Base-by-base conservation (phyloP, 148 eudicot genomes). In the Vaccinium darrowii region DNA sequence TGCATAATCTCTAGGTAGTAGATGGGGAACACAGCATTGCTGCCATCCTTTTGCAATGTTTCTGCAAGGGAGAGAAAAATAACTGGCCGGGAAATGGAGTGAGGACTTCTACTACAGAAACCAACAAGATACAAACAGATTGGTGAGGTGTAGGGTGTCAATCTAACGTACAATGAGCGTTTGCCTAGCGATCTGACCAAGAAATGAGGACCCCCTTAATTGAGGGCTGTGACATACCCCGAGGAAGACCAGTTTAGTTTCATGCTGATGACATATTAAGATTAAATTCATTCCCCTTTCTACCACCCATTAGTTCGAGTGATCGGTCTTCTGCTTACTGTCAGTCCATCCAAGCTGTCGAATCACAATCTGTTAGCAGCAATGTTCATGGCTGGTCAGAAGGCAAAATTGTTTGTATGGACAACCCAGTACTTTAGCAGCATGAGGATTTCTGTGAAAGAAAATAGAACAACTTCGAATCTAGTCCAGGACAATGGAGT, bases 261-360 rank as follows among this genome's bases (percentile, higher is more conserved):
- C 2, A 1, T 3, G 71, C 23, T 14, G 84, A 86, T 8, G 88
- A 86, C 25, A 77, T 90, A 10, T 3, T 51, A 13, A 71, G 90
- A 77, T 39, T 87, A 0, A 86, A 62, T 18, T 90, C 92, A 43
- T 65, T 89, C 54, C 92, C 92, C 4, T 62, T 89, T 21, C 74
- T 74, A 11, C 67, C 85, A 86, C 80, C 57, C 10, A 74, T 53
- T 81, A 63, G 71, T 23, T 63, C 7, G 30, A 63, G 71, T 10
- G 8, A 63, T 4, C 0, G 36, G 5, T 67, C 6, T 23, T 63
- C 14, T 63, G 9, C 71, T 63, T 23, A 30, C 71, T 3, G 14
- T 63, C 13, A 87, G 92, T 93, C 49, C 98, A 95, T 84, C 98
- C 97, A 94, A 93, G 86, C 87, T 94, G 79, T 97, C 95, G 3